Evolutionary conservation across 176 grass and related monocot genomes (phyloP).

Genomic region (Oryza meyeriana): DNA sequence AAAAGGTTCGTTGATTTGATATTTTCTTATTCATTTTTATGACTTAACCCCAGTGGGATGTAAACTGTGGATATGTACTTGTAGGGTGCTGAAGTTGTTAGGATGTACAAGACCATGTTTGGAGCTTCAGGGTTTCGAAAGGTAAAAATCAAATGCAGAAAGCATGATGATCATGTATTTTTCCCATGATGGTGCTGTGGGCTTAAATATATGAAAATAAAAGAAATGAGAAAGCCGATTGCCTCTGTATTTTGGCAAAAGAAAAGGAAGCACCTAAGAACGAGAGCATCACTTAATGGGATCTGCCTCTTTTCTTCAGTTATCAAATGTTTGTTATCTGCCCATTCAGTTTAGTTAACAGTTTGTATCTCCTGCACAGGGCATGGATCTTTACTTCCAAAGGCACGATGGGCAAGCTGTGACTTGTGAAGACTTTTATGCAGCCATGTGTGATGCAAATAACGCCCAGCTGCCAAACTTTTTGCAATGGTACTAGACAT

Average conservation of each 20-base stretch:
- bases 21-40: constrained; percentile 21
- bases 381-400: constrained; percentile 99
- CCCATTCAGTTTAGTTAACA: constrained; percentile 8
- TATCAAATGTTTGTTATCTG: not conserved
- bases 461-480: constrained; percentile 80
- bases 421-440: constrained; percentile 94
- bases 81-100: constrained; percentile 97
- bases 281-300: not conserved
- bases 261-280: not conserved
- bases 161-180: not conserved
- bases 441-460: constrained; percentile 99
- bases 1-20: constrained; percentile 62
- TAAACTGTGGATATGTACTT: constrained; percentile 31
- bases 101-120: constrained; percentile 99
- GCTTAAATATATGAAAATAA: not conserved
- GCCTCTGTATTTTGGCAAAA: not conserved
- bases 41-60: constrained; percentile 1
- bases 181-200: not conserved
- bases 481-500: constrained; percentile 64
- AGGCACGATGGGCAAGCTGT: constrained; percentile 99
- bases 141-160: constrained; percentile 41
- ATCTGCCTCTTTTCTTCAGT: constrained; percentile 1
- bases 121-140: constrained; percentile 86
- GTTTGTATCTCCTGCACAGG: constrained; percentile 39
- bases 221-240: not conserved